Percentiles rank a stretch among this genome's conserved stretches.
phyloP scores from a whole-genome alignment of 2,329 filamentous ascomycete species.

The Penicillium sp. region DNA sequence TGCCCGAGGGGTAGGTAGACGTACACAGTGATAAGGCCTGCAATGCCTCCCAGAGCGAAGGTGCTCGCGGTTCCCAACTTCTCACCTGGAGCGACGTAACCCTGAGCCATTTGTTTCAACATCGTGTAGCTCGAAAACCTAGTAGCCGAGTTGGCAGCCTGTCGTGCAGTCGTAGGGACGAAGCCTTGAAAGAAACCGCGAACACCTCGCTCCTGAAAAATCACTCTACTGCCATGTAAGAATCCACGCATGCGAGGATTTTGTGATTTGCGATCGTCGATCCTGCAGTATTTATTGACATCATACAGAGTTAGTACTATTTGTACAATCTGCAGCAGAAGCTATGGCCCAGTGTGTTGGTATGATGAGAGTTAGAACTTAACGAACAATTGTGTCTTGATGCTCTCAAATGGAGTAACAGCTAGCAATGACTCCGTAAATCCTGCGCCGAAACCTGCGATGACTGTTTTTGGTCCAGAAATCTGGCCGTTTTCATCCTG shows the following conservation, averaged over 20 bases:
- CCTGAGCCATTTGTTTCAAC: constrained; percentile 80
- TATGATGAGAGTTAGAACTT: too few relatives aligned
- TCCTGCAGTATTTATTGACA: constrained; percentile 52
- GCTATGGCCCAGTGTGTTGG: too few relatives aligned
- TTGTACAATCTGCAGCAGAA: too few relatives aligned
- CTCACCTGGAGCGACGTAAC: constrained; percentile 86
- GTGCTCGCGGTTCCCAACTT: constrained; percentile 82
- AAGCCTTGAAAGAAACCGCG: constrained; percentile 96
- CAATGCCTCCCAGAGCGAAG: constrained; percentile 80
- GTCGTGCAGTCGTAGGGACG: constrained; percentile 83
- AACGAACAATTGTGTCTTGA: constrained; percentile 96
- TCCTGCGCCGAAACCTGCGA: constrained; percentile 88
- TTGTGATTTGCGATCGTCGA: constrained; percentile 82
- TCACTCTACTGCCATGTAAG: constrained; percentile 77
- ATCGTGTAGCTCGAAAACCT: constrained; percentile 86
- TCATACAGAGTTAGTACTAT: too few relatives aligned
- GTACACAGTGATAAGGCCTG: constrained; percentile 81
- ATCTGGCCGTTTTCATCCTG: constrained; percentile 78
- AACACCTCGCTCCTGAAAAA: constrained; percentile 76
- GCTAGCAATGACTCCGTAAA: constrained; percentile 88
- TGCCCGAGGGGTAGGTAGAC: too few relatives aligned
- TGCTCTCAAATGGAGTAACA: constrained; percentile 93
- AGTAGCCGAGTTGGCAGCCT: constrained; percentile 87
- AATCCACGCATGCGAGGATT: constrained; percentile 86
- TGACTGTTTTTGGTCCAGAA: constrained; percentile 78